phyloP scores from a whole-genome alignment of 169 alveolate species.

The Plasmodium malariae region DNA sequence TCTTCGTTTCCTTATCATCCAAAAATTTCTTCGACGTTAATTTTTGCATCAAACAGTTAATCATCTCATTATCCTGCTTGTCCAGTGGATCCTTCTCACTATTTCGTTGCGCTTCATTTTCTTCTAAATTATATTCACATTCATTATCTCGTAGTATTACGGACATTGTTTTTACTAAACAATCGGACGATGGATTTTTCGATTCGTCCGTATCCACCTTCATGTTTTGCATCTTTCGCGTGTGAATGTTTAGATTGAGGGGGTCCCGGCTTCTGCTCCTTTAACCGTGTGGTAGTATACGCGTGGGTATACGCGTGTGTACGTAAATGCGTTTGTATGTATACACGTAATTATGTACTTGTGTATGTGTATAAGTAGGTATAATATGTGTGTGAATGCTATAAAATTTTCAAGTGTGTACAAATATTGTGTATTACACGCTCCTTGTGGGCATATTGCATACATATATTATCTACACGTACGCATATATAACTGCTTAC shows the following conservation, averaged over 20 bases:
- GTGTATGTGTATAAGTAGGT: not conserved
- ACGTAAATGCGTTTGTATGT: not conserved
- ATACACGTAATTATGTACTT: not conserved
- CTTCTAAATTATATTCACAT: slow-evolving; percentile 44
- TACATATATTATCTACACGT: not conserved
- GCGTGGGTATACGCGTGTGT: not conserved
- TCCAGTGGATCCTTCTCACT: not conserved
- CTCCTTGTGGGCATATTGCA: not conserved
- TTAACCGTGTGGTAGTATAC: not conserved
- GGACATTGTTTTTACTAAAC: slow-evolving; percentile 26
- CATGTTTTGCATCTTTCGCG: slow-evolving; percentile 2
- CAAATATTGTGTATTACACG: too few species aligned
- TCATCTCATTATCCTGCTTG: slow-evolving; percentile 48
- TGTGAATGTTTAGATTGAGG: not conserved
- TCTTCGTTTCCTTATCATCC: slow-evolving; percentile 56
- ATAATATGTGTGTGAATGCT: not conserved
- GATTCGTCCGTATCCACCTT: slow-evolving; percentile 1
- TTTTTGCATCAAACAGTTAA: slow-evolving; percentile 68
- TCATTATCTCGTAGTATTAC: slow-evolving; percentile 47
- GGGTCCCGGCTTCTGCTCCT: too few species aligned
- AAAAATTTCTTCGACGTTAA: slow-evolving; percentile 66
- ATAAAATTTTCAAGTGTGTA: too few species aligned
- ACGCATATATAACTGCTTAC: not conserved
- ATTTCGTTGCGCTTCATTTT: slow-evolving; percentile 17
- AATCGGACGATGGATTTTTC: slow-evolving; percentile 2